Evolutionary conservation across 192 early-diverging fungal species (phyloP).

Genomic region (Mortierella antarctica): DNA sequence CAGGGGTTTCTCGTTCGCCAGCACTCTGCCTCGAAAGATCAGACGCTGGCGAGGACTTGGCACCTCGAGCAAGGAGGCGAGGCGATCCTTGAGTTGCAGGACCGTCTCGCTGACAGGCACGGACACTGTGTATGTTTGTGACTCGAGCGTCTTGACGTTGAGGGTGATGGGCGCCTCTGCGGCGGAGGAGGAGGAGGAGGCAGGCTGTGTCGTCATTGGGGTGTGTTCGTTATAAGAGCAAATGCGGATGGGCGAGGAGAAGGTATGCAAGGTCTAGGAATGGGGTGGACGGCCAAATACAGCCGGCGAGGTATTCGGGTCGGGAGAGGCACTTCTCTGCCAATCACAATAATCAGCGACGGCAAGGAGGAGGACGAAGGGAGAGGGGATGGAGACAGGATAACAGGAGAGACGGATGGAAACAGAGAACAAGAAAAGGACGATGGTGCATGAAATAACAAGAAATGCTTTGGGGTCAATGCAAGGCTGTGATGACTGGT

Average conservation of each 20-base stretch:
- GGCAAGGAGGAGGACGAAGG: neutral
- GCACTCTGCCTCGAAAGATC: conserved; percentile 60
- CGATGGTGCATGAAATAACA: neutral
- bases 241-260: neutral
- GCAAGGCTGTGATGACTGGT: neutral
- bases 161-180: conserved; percentile 31
- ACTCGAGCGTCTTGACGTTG: conserved; percentile 44
- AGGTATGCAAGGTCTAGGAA: conserved; percentile 3
- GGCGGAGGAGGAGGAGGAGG: conserved; percentile 1
- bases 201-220: neutral
- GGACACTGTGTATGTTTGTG: conserved; percentile 53
- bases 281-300: neutral
- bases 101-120: conserved; percentile 54
- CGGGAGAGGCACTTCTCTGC: neutral
- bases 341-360: conserved; percentile 26
- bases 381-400: neutral
- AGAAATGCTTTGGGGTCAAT: neutral
- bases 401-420: neutral
- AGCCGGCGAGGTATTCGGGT: neutral
- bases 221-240: neutral
- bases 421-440: neutral
- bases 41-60: conserved; percentile 58
- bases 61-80: conserved; percentile 52
- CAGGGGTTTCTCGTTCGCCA: conserved; percentile 56
- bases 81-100: conserved; percentile 55